Evolutionary conservation across 208 protist species (phyloP), one percentile per base, ranked within the genome.

Genomic region (Trypanosoma cruzi): DNA sequence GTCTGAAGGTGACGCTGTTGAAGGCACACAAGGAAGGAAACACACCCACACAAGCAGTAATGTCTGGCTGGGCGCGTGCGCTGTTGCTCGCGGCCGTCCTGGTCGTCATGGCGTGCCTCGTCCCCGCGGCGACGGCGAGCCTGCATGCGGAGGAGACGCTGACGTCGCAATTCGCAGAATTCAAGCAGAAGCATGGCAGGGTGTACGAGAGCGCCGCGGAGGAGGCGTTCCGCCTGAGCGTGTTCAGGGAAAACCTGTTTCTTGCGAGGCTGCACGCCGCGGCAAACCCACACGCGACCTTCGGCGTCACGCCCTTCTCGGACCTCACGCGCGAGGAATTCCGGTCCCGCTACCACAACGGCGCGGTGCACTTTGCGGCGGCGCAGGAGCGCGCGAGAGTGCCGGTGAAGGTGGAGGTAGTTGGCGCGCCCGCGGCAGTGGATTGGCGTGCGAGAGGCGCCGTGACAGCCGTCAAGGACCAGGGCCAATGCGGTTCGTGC

Each of bases 101-200:
- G 40, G 65, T 42, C 29, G 29, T 46, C 32, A 31, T 60, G 44
- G 29, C 26, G 57, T 71, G 56, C 66, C 20, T 64, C 55, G 57
- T 46, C 11, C 44, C 66, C 49, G 44, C 37, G 14, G 66, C 66
- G 34, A 46, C 49, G 56, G 66, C 53, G 20, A 34, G 36, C 36
- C 55, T 71, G 29, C 57, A 57, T 20, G 66, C 44, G 32, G 57
- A 64, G n/a, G 56, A 58, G 31, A 46, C 66, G 29, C 31, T 64
- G 66, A 42, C 20, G 57, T 50, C 61, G 40, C 67, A 53, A 28
- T 97, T 91, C 64, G 72, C 68, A n/a, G 50, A 56, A 52, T 97
- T 93, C 81, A 95, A 93, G 87, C 22, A 64, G 59, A 28, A 58
- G 49, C 76, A 86, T 72, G 73, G 79, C 56, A 96, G 93, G 82